phyloP scores from a whole-genome alignment of 768 basidiomycete species.

The Mycena vulgaris region DNA sequence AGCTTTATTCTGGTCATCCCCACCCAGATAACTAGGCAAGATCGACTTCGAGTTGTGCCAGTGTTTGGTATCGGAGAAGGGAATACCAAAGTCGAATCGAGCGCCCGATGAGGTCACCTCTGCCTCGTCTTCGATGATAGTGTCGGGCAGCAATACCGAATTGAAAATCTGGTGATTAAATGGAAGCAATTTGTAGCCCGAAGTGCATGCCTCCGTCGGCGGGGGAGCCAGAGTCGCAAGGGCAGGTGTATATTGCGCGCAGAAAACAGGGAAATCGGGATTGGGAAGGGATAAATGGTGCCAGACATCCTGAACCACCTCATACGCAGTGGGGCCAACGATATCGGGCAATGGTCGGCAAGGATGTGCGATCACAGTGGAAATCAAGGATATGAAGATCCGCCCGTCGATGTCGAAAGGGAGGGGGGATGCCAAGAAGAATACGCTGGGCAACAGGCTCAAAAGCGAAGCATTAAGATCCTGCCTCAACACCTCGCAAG shows the following conservation, averaged over 20 bases:
- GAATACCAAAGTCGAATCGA: slow-evolving; percentile 57
- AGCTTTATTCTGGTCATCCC: slow-evolving; percentile 50
- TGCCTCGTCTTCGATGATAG: slow-evolving; percentile 33
- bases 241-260: neutral
- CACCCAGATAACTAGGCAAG: slow-evolving; percentile 70
- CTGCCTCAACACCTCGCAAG: slow-evolving; percentile 42
- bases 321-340: slow-evolving; percentile 37
- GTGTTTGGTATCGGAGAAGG: slow-evolving; percentile 68
- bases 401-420: slow-evolving; percentile 68
- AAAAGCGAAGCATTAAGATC: slow-evolving; percentile 51
- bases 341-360: slow-evolving; percentile 47
- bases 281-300: slow-evolving; percentile 37
- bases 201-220: neutral
- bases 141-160: slow-evolving; percentile 41
- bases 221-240: neutral
- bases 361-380: slow-evolving; percentile 49
- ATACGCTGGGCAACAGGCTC: slow-evolving; percentile 52
- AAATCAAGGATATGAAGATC: slow-evolving; percentile 63
- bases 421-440: slow-evolving; percentile 46
- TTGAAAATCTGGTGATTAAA: slow-evolving; percentile 55
- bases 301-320: slow-evolving; percentile 44
- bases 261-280: slow-evolving; percentile 40
- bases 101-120: slow-evolving; percentile 4
- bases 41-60: slow-evolving; percentile 72
- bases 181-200: slow-evolving; percentile 47